Evolutionary conservation across 2,329 filamentous ascomycete species (phyloP), one percentile per base, ranked within the genome.

Genomic region (Escovopsis sp.): DNA sequence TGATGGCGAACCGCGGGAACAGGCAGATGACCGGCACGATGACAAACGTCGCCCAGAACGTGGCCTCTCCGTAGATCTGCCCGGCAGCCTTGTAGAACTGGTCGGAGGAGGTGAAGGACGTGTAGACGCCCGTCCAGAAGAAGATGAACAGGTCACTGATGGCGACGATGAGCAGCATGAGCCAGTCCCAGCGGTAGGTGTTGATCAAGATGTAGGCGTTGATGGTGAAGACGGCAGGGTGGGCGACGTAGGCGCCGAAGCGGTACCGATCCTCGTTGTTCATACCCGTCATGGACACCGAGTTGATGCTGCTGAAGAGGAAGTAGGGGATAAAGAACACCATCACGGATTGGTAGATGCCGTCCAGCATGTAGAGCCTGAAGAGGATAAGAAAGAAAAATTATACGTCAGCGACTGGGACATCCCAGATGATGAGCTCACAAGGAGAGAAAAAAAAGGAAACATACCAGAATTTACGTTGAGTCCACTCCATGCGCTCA

Each of bases 171-270:
- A 94, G 67, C 19, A 88, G 63, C 64, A 93, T 93, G 54, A 98
- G 70, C 89, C 89, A 98, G 60, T 98, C 91, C 91, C 91, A 98
- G 47, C 89, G 78, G 62, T 94, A 96, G 1, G 85, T 93, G 64
- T 98, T 98, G 66, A 96, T 79, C 49, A 98, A 69, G 51, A 98
- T 85, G 66, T 96, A 98, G 45, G 81, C 67, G 62, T 98, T 98
- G 68, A 94, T 93, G 35, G 85, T 81, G 51, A 94, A 66, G 45
- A 98, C 80, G 6, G 85, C 80, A 12, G 85, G 83, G 44, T 85
- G 85, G 3, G 80, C 87, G 52, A 95, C 77, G 59, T 91, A 93
- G 42, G 85, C 75, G 54, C 91, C 91, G 55, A 98, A 82, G 50
- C 88, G 80, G 48, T 80, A 75, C 51, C 86, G 79, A 54, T 96